Base-by-base conservation (phyloP, 1,284 basidiomycete species). In the Tylopilus sp. region DNA sequence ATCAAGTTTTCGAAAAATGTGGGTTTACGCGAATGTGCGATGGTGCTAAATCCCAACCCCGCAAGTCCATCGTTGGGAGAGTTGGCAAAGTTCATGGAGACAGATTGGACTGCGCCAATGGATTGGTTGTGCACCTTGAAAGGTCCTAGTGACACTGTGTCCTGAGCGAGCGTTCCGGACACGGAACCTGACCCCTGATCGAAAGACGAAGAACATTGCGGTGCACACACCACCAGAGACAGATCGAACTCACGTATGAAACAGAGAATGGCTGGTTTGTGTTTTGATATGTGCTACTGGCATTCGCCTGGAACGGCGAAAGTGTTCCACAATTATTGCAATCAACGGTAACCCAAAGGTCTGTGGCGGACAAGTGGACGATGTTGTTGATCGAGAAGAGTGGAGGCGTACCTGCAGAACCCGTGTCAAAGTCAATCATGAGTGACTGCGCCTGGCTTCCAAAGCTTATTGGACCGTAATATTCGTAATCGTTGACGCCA, bases 1-100 rank as follows among this genome's bases (percentile, higher is more conserved):
- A 84, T 74, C 39, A 86, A 61, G 54, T 78, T 84, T 61, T 87
- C 84, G 54, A 85, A 81, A 53, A 83, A 74, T 0, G 84, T 84
- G 7, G 76, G 71, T 46, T 71, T 49, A 12, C 59, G 61, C 0
- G 70, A 74, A 41, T 59, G 61, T 7, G 80, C 65, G 52, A 84
- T 81, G 16, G 72, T 69, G 25, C 77, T 66, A 53, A 83, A 86
- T 10, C 77, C 82, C 48, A 84, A 64, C 3, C 82, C 84, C 12
- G 80, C 59, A 16, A 84, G 68, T 2, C 83, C 83, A 43, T 74
- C 74, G 52, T 71, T 76, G 4, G 78, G 76, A 28, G 71, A 66
- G 19, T 59, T 55, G 39, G 69, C 59, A 55, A 80, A 76, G 52
- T 77, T 74, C 6, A 60, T 52, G 2, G 76, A 77, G 38, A 72